Percentiles rank a stretch among this genome's conserved stretches.
Evolutionary conservation across 768 basidiomycete species (phyloP).

Genomic region (Clitopilus passeckerianus): DNA sequence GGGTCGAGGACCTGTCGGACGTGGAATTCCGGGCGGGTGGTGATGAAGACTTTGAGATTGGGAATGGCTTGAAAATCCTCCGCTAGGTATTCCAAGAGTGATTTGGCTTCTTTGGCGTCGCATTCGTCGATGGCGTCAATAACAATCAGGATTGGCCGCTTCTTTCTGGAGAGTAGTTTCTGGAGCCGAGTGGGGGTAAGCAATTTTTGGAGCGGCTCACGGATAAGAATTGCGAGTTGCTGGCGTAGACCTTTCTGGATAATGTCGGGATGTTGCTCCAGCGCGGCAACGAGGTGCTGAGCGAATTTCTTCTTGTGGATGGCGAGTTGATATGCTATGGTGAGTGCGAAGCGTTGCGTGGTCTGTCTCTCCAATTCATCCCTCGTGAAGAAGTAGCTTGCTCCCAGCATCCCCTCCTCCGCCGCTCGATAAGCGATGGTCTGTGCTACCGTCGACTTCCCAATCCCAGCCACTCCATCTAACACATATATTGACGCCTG

Average conservation of each 20-base stretch:
- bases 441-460: background rate
- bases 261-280: too few species aligned
- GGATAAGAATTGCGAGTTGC: too few species aligned
- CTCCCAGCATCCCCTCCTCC: background rate
- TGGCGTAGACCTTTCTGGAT: too few species aligned
- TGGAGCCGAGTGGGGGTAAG: too few species aligned
- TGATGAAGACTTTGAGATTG: background rate
- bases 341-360: background rate
- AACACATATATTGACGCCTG: background rate
- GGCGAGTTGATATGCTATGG: background rate
- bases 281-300: too few species aligned
- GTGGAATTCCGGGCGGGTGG: background rate
- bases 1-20: background rate
- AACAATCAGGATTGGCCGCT: background rate
- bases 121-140: conserved; percentile 2
- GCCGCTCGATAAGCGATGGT: background rate
- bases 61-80: background rate
- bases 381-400: background rate
- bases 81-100: background rate
- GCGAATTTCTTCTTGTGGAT: background rate
- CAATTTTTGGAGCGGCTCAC: too few species aligned
- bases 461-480: background rate
- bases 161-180: background rate
- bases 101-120: background rate
- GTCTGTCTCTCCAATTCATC: background rate